Conservation (phyloP, 208 protist species). For the Acanthamoeba triangularis region DNA sequence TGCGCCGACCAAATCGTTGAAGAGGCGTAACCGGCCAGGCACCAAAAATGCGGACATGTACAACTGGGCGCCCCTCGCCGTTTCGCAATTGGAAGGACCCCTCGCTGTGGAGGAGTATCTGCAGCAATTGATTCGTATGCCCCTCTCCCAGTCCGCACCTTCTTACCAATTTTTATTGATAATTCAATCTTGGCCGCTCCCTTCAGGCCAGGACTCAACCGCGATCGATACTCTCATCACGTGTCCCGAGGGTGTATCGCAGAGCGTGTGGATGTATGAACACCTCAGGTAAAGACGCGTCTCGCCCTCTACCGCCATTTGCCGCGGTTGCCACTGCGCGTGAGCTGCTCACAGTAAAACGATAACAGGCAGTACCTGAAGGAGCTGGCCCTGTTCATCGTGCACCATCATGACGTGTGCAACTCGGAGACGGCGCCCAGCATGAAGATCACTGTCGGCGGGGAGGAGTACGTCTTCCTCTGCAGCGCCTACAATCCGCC, state of each 20-base stretch:
- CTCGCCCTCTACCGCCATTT: not conserved
- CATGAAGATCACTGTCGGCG: slow-evolving; percentile 74
- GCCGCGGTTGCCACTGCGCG: no score
- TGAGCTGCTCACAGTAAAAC: no score
- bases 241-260: slow-evolving; percentile 7
- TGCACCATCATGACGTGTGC: slow-evolving; percentile 55
- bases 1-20: not conserved
- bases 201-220: slow-evolving; percentile 31
- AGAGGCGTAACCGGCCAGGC: slow-evolving; percentile 61
- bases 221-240: slow-evolving; percentile 45
- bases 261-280: slow-evolving; percentile 72
- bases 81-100: slow-evolving; percentile 40
- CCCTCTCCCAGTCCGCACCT: not conserved
- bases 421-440: slow-evolving; percentile 64
- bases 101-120: slow-evolving; percentile 73
- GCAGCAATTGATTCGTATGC: slow-evolving; percentile 68
- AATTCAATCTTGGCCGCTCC: not conserved
- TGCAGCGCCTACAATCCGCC: slow-evolving; percentile 77
- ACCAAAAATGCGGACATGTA: slow-evolving; percentile 70
- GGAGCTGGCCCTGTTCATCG: slow-evolving; percentile 68
- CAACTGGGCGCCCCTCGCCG: not conserved
- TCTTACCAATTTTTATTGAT: not conserved
- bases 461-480: slow-evolving; percentile 67
- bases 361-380: slow-evolving; percentile 54
- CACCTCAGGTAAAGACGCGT: slow-evolving; percentile 28